Base-by-base conservation (phyloP, 2,329 filamentous ascomycete genomes). In the Penicillium sp. region DNA sequence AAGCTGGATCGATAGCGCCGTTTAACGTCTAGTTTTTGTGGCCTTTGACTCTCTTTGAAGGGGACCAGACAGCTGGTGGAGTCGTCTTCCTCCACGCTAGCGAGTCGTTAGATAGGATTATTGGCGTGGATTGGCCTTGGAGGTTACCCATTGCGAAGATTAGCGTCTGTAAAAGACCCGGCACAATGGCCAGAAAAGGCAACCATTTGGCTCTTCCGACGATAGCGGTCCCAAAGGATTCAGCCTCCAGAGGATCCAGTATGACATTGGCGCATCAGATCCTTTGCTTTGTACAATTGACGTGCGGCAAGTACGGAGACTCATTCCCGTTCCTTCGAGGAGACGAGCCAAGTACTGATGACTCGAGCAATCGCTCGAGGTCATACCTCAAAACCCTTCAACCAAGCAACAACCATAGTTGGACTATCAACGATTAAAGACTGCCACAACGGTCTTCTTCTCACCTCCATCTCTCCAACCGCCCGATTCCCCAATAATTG, bases 111-210 rank as follows among this genome's bases (percentile, higher is more conserved):
- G 19, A 35, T 30, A 35, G 10, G n/a, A 22, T 51, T 22, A 35
- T 51, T 51, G 49, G 49, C 4, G n/a, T 51, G n/a, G 49, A 35
- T 30, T 35, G 49, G n/a, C 49, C 12, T 51, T 51, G 30, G 5
- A 2, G 5, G 5, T 22, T 24, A 15, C 49, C 30, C n/a, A 30
- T 35, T 35, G n/a, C 28, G 49, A 35, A 35, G 30, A 19, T 33
- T 51, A 51, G 49, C 28, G 49, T 51, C 28, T 35, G 9, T 19
- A n/a, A 15, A 51, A 3, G 49, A 35, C 49, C 26, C 45, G 15
- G 26, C 26, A 30, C 8, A n/a, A 49, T 30, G 45, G 45, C 24
- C 4, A 10, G 45, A 30, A 49, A 30, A 49, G 30, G 45, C 45
- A 30, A 49, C 1, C 17, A n/a, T 3, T 49, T 49, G 4, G 26